Base-by-base conservation (phyloP, 2,329 filamentous ascomycete genomes). In the Curvularia sp. region DNA sequence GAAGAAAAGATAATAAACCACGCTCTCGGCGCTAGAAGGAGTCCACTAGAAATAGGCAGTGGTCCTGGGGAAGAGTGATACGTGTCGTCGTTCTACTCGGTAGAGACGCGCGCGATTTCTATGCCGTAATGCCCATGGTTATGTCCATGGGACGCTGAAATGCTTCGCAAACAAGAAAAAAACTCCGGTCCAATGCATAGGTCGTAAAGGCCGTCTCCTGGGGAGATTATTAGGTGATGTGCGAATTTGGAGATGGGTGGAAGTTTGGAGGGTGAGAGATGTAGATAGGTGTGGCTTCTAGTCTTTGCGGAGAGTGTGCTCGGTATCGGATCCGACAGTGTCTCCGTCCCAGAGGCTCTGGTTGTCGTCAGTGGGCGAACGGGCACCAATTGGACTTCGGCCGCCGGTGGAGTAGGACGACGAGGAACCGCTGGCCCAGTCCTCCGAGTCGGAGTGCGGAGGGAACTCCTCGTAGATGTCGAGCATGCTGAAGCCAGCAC, bases 351-450 rank as follows among this genome's bases (percentile, higher is more conserved):
- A 86, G 13, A 81, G 74, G 55, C 80, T 81, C 63, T 84, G 82
- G 58, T 81, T 81, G 62, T 89, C 87, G 63, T 88, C 86, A 31
- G 85, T 70, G 24, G 82, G 81, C 42, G 80, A 82, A 26, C 78
- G 76, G 33, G 77, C 67, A 35, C 77, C 81, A 41, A 78, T 70
- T 30, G 81, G 84, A 22, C 86, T 88, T 51, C 86, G 75, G 49
- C 84, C 86, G 49, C 86, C 85, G 24, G 85, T 89, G 39, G 88
- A 90, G 74, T 90, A 86, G 39, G 86, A 88, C 0, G 91, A 95
- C 54, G 88, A 93, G 67, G 92, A 95, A 60, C 91, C 92, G 46
- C 94, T 86, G 8, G 92, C 94, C 93, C 93, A 97, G 70, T 95
- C 92, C 68, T 96, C 93, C 70, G 89, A 92, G 66, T 93, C 88